Evolutionary conservation across 2,329 filamentous ascomycete genomes (phyloP), one percentile per base, ranked within the genome.

Genomic region (Diaporthe sp.): DNA sequence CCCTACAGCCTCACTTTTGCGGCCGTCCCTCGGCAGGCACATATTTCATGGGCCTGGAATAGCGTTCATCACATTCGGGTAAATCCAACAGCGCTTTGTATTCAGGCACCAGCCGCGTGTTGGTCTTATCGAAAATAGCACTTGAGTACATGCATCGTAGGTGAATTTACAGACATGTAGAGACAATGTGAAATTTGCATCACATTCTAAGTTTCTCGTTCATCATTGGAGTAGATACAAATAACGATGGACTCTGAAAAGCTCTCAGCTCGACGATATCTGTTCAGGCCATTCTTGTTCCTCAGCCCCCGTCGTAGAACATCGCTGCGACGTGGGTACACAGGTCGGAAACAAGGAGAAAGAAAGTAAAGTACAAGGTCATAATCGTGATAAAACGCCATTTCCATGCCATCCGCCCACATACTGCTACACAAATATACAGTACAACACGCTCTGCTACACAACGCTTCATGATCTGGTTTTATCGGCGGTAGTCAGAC

Each of bases 401-500:
- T 13, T 31, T 17, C 49, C 5, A 70, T 70, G 65, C 65, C 65
- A 46, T 55, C 65, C 34, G 15, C 5, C 13, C 17, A 19, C 34
- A 42, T 55, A 55, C 34, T 70, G 65, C n/a, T 70, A 55, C 49
- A 70, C 9, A 70, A 34, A 55, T 7, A 70, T 70, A 70, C 65
- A 70, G 34, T 55, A 70, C 65, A 70, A 42, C 31, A 42, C 42
- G 65, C 34, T 42, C 55, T 55, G 6, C 9, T 39, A 39, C 39
- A 42, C n/a, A 51, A 55, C 34, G 65, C 65, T 70, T 70, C 49
- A 10, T 55, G 49, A 70, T 55, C n/a, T 70, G 65, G 49, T 70
- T 55, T 55, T 31, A 70, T 55, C 49, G n/a, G 17, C 15, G 46
- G 46, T 22, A 55, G 31, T 55, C 34, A 57, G 60, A 73, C 31